Base-by-base conservation (phyloP, 73 alveolate genomes). In the Vitrella brassicaformis region DNA sequence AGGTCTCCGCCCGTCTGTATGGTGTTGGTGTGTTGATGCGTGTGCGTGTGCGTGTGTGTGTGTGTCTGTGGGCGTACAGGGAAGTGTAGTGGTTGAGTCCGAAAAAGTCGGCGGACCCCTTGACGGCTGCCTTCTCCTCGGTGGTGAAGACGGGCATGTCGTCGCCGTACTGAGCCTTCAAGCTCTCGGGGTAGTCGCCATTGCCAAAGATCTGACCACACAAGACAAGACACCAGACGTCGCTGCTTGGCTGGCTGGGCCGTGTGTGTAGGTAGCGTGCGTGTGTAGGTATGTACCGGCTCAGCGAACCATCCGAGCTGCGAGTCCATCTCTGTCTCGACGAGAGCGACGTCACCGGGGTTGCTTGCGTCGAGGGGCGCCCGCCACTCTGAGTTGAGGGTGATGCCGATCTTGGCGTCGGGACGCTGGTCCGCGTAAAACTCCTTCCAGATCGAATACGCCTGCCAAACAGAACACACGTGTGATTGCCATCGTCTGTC, bases 81-180 rank as follows among this genome's bases (percentile, higher is more conserved):
- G 87, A 69, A 19, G 65, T 70, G 46, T 85, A 85, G 71, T 85
- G 80, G 71, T 85, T 85, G 67, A 85, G n/a, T 22, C 86, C 91
- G 28, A 85, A 31, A 65, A 71, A 85, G 65, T 85, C 91, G 0
- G 76, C 71, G 19, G 85, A 71, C n/a, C 91, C 91, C 66, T 74
- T 85, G 14, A 85, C 66, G 28, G 80, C 47, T 22, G 28, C 47
- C 47, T 74, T 74, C 77, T 85, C 88, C 19, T 81, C 90, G 10
- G 64, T 85, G 4, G 88, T 85, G 66, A 85, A 85, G n/a, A 71
- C 31, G 22, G 88, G 90, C 71, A 85, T 68, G 45, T 70, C 31
- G 65, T 72, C 79, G 7, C 78, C 71, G 25, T 73, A 31, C 7
- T 27, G 26, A 0, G 72, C 75, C 30, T 29, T 68, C 90, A 85